Percentiles rank a stretch among this genome's conserved stretches.
Evolutionary conservation across 768 basidiomycete species (phyloP).

Genomic region (Amanita pallidorosea): DNA sequence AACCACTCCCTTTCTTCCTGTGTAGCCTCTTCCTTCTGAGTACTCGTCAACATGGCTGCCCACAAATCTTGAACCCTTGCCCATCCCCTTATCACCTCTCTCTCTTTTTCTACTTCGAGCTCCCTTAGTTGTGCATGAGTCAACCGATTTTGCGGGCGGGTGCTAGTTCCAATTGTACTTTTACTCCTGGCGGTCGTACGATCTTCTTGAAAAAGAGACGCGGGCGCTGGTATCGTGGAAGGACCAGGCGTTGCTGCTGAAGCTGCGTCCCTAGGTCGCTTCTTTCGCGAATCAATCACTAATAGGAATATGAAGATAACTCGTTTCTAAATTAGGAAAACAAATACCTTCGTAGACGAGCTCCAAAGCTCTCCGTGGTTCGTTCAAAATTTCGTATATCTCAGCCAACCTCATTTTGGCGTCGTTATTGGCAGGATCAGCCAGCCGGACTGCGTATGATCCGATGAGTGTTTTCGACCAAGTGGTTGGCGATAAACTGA

Average conservation of each 20-base stretch:
- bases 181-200: constrained; percentile 25
- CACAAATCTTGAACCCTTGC: constrained; percentile 51
- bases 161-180: constrained; percentile 8
- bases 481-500: constrained; percentile 19
- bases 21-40: constrained; percentile 21
- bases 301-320: background rate
- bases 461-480: background rate
- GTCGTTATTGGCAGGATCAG: constrained; percentile 68
- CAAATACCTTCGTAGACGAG: constrained; percentile 70
- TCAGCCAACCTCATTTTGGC: constrained; percentile 87
- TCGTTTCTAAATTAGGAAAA: background rate
- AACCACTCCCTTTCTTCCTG: constrained; percentile 52
- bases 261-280: constrained; percentile 21
- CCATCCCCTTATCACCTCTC: constrained; percentile 50
- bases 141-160: constrained; percentile 33
- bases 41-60: constrained; percentile 36
- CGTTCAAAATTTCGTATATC: constrained; percentile 75
- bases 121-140: constrained; percentile 48
- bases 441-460: constrained; percentile 47
- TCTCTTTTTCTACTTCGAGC: constrained; percentile 57
- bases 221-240: constrained; percentile 13
- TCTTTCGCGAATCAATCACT: constrained; percentile 56
- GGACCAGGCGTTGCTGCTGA: constrained; percentile 7
- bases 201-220: constrained; percentile 61
- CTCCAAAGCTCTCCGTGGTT: constrained; percentile 73